Evolutionary conservation across 805 yeast species (phyloP).

Genomic region (Suhomyces sp.): DNA sequence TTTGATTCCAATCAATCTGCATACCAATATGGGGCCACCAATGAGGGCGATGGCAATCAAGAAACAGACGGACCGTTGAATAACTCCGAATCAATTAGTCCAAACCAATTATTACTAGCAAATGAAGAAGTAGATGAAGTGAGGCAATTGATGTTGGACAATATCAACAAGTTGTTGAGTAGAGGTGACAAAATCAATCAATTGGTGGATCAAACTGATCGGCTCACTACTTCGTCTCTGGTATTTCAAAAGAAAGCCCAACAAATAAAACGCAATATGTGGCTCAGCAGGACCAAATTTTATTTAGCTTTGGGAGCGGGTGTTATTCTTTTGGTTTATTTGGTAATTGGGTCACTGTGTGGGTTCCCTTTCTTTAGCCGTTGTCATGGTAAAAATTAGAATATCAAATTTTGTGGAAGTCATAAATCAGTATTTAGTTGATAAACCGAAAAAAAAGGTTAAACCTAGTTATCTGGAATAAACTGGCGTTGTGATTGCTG

Average conservation of each 20-base stretch:
- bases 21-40: conserved; percentile 35
- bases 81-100: conserved; percentile 26
- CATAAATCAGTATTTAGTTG: too few relatives aligned
- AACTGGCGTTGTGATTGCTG: too few relatives aligned
- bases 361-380: conserved; percentile 42
- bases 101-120: conserved; percentile 40
- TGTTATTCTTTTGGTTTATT: conserved; percentile 36
- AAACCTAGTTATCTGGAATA: too few relatives aligned
- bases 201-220: conserved; percentile 77
- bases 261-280: conserved; percentile 60
- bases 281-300: conserved; percentile 62
- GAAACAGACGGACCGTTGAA: conserved; percentile 17
- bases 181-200: conserved; percentile 76
- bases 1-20: conserved; percentile 33
- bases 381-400: conserved; percentile 8
- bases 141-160: conserved; percentile 66
- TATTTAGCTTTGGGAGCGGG: conserved; percentile 23
- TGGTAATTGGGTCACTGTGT: conserved; percentile 51
- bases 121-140: conserved; percentile 64
- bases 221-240: conserved; percentile 63
- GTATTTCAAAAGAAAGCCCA: conserved; percentile 70
- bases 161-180: conserved; percentile 66
- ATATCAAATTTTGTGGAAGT: conserved; percentile 21
- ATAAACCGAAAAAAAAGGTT: too few relatives aligned
- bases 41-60: conserved; percentile 7